Conservation (phyloP, 1,139 yeast genomes). For the Zygoascus meyerae region DNA sequence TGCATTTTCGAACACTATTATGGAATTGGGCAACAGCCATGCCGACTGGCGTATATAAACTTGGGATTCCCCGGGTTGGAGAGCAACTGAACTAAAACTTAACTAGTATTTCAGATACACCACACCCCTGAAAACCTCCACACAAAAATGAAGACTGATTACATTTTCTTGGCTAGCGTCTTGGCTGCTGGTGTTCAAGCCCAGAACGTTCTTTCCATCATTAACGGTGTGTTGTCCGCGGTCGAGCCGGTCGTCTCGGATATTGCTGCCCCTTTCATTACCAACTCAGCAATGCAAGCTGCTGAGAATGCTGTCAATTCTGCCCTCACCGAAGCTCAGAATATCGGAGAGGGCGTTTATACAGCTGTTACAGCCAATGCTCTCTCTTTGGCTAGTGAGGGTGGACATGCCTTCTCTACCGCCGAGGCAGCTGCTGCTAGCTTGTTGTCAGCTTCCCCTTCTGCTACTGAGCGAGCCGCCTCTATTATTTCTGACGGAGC, state of each 20-base stretch:
- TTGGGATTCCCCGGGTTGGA: too few species aligned
- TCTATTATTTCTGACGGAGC: slow-evolving; percentile 4
- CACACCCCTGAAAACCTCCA: too few species aligned
- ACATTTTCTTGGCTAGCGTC: not conserved
- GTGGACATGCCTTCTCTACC: slow-evolving; percentile 6
- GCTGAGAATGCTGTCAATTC: slow-evolving; percentile 1
- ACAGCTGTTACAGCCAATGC: slow-evolving; percentile 6
- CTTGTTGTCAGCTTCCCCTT: not conserved
- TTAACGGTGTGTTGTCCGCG: not conserved
- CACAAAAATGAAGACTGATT: not conserved
- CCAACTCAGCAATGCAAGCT: slow-evolving; percentile 2
- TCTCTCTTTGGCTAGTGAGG: not conserved
- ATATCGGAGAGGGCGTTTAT: slow-evolving; percentile 6
- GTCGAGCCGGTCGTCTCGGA: slow-evolving; percentile 7
- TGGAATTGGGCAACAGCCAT: too few species aligned
- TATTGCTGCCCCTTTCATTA: slow-evolving; percentile 3
- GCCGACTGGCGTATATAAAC: too few species aligned
- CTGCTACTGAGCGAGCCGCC: slow-evolving; percentile 3
- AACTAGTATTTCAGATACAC: too few species aligned
- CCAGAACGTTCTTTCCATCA: slow-evolving; percentile 1
- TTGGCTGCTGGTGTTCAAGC: slow-evolving; percentile 3
- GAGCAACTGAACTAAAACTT: too few species aligned
- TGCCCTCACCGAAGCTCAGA: slow-evolving; percentile 1
- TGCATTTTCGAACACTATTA: too few species aligned
- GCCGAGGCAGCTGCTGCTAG: slow-evolving; percentile 4